Base-by-base conservation (phyloP, 768 basidiomycete species). In the Mycena alexandri region DNA sequence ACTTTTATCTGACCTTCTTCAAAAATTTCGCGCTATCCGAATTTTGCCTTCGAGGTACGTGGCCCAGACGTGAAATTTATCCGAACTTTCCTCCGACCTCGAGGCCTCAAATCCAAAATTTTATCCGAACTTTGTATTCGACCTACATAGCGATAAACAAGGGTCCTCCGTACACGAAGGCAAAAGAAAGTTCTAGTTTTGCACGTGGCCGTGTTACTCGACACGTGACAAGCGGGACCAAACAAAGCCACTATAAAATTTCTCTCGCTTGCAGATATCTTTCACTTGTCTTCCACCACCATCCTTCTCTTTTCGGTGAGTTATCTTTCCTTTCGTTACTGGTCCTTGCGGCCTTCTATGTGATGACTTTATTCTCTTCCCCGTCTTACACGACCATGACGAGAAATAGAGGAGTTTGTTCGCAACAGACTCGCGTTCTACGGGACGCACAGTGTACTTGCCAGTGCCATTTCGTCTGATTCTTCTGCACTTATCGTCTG, bases 311-410 rank as follows among this genome's bases (percentile, higher is more conserved):
- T 8, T 56, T 43, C 46, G 19, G 69, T 71, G 62, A 72, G 64
- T 71, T 48, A n/a, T 36, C 55, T 13, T 43, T 61, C 44, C 59
- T 67, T 61, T 51, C 68, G 48, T 67, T 41, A 68, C 46, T 68
- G 12, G 19, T 29, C 55, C 9, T 53, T 33, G 44, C 51, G n/a
- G 52, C 58, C 55, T 53, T 66, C 44, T 29, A 54, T 42, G 48
- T 77, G 90, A 92, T 92, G 91, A 90, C 87, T 84, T 84, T 84
- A 86, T 93, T 93, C 92, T 93, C 91, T 93, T 93, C 91, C 91
- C 91, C 91, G 91, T 90, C 91, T 80, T 93, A 93, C 76, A 90
- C 91, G 92, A 93, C 92, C 87, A 89, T 93, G 92, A 83, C 88
- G 91, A 92, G 91, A 77, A 83, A 87, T 78, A 92, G 90, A 91